These are phyloP conservation scores for Senna tora DNA, from an alignment of 306 rosid species.

Conservation along the genomic window DNA sequence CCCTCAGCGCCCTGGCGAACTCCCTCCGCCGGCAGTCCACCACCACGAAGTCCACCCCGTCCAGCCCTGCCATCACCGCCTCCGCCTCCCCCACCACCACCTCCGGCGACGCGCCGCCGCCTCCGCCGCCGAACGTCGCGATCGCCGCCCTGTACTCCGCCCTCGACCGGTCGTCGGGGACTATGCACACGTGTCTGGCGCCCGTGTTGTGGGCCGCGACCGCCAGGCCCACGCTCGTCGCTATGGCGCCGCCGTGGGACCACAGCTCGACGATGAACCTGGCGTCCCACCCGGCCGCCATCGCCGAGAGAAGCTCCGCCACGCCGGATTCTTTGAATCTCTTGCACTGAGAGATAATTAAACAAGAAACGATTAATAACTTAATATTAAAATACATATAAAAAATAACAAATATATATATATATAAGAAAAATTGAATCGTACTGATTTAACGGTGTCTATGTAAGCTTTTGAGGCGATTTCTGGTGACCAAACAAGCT, in stretches of 20 bases:
- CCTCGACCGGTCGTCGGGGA: slow-evolving; percentile 62
- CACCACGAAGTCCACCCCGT: slow-evolving; percentile 71
- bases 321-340: slow-evolving; percentile 67
- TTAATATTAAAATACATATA: too few relatives aligned
- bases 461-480: slow-evolving; percentile 74
- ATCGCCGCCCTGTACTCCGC: slow-evolving; percentile 52
- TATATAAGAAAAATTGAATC: too few relatives aligned
- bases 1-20: slow-evolving; percentile 64
- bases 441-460: slow-evolving; percentile 82
- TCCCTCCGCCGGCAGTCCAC: slow-evolving; percentile 69
- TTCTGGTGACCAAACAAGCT: slow-evolving; percentile 96
- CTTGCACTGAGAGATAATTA: slow-evolving; percentile 45
- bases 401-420: too few relatives aligned
- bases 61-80: slow-evolving; percentile 32
- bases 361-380: background rate
- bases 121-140: slow-evolving; percentile 38
- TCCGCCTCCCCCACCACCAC: slow-evolving; percentile 61
- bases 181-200: slow-evolving; percentile 82
- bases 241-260: slow-evolving; percentile 53
- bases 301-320: slow-evolving; percentile 78
- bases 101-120: slow-evolving; percentile 37
- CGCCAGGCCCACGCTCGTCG: slow-evolving; percentile 74
- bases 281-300: slow-evolving; percentile 92
- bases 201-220: slow-evolving; percentile 77
- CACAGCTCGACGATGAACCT: slow-evolving; percentile 73